Percentiles rank a stretch among this genome's conserved stretches.
Conservation (phyloP, 1,284 basidiomycete genomes). For the Bjerkandera adusta region DNA sequence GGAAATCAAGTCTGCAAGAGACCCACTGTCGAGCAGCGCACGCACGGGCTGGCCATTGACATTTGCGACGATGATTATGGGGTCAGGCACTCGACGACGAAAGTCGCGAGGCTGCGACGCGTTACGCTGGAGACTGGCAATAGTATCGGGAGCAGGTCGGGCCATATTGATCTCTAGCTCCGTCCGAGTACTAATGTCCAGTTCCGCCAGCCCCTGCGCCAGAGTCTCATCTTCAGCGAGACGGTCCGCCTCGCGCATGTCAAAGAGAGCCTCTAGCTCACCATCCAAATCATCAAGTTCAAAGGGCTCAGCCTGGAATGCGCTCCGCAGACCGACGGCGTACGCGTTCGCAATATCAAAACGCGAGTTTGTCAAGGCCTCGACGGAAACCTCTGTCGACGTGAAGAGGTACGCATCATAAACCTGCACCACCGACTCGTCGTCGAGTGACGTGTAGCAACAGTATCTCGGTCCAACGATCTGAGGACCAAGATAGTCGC, state of each 20-base stretch:
- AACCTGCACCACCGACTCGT: not conserved
- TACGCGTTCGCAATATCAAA: constrained; percentile 5
- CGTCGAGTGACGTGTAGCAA: not conserved
- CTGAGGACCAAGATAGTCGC: not conserved
- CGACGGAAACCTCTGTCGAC: not conserved
- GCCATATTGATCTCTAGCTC: too few relatives aligned
- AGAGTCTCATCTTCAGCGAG: not conserved
- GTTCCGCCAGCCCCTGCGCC: too few relatives aligned
- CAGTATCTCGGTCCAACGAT: not conserved
- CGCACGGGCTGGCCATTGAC: constrained; percentile 31
- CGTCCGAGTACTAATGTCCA: too few relatives aligned
- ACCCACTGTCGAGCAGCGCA: constrained; percentile 35
- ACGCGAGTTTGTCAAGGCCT: not conserved
- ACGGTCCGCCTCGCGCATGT: not conserved
- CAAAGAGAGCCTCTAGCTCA: not conserved
- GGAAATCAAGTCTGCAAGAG: constrained; percentile 38
- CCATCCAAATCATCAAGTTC: not conserved
- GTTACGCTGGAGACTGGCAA: not conserved
- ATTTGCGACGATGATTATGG: constrained; percentile 28
- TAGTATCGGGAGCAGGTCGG: too few relatives aligned
- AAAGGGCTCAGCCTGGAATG: not conserved
- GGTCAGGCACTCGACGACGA: constrained; percentile 24
- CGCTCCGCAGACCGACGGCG: not conserved
- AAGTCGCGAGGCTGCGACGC: constrained; percentile 3
- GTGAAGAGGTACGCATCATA: constrained; percentile 5